A percentile compares a stretch with the other conserved stretches of the same genome.
Conservation (phyloP, 805 yeast genomes). For the Wickerhamomyces silvicola region DNA sequence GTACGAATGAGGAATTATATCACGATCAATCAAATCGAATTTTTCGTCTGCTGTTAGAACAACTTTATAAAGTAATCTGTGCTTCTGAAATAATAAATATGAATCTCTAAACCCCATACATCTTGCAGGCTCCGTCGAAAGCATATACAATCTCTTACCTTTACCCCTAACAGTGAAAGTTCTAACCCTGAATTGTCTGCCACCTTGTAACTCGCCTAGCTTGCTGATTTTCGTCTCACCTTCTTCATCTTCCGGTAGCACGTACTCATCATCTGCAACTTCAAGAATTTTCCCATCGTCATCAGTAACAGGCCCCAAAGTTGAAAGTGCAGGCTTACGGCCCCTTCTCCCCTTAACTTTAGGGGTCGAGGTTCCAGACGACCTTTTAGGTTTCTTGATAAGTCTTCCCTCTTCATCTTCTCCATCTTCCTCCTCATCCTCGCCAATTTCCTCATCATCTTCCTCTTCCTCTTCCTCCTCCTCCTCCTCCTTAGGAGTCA, state of each 20-base stretch:
- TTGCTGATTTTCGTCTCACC: slow-evolving; percentile 71
- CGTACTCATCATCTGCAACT: slow-evolving; percentile 71
- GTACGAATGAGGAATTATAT: slow-evolving; percentile 80
- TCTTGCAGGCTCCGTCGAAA: slow-evolving; percentile 94
- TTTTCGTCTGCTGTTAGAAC: slow-evolving; percentile 74
- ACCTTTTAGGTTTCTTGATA: slow-evolving; percentile 6
- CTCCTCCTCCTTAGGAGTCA: slow-evolving; percentile 11
- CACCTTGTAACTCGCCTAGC: slow-evolving; percentile 64
- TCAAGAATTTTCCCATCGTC: slow-evolving; percentile 62
- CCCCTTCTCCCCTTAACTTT: slow-evolving; percentile 31
- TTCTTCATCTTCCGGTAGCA: slow-evolving; percentile 65
- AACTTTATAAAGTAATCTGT: slow-evolving; percentile 66
- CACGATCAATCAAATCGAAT: slow-evolving; percentile 72
- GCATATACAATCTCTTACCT: slow-evolving; percentile 76
- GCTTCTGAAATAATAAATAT: slow-evolving; percentile 82
- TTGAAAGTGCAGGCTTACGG: slow-evolving; percentile 30
- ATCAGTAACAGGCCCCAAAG: slow-evolving; percentile 39
- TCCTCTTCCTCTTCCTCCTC: slow-evolving; percentile 20
- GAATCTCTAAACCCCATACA: slow-evolving; percentile 92
- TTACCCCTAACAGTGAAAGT: slow-evolving; percentile 52
- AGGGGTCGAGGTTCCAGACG: slow-evolving; percentile 9
- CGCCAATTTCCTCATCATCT: slow-evolving; percentile 22
- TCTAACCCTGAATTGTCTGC: slow-evolving; percentile 66
- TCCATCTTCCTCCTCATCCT: slow-evolving; percentile 11
- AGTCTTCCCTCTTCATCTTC: slow-evolving; percentile 10